Evolutionary conservation across 108 stramenopile genomes (phyloP), one percentile per base, ranked within the genome.

Genomic region (Pseudonitzschia multiseries): DNA sequence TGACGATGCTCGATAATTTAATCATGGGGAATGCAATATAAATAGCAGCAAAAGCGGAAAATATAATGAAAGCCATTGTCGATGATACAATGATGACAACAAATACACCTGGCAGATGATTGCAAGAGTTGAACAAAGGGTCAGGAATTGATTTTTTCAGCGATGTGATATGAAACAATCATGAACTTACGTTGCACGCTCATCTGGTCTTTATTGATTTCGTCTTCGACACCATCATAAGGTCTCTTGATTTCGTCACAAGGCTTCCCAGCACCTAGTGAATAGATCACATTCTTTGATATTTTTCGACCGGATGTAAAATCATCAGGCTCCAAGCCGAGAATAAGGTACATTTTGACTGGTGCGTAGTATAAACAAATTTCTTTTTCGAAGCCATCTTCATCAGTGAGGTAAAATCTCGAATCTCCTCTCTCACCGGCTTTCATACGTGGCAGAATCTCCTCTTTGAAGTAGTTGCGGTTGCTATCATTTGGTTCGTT

Each of bases 301-400:
- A 17, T 40, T 21, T 67, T 26, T 15, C 77, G 76, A 32, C 79
- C 79, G 21, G 62, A 27, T 9, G 72, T 18, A 27, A 78, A 78
- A 46, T 80, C 68, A 32, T 62, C 66, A n/a, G 68, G 59, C 43
- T 84, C 44, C 14, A 75, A 28, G 10, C 75, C 29, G 13, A 28
- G 24, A 56, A 65, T 40, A 31, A 60, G 32, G 26, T 50, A 48
- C 15, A 70, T 53, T 40, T 18, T 42, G 8, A 81, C 79, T 0
- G 83, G 83, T 41, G 76, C 77, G 62, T 64, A 84, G 2, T 73
- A 54, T 24, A 84, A 66, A 29, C 54, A 64, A 29, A 77, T 26
- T 27, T 27, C n/a, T 43, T 78, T 79, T 48, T 73, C 42, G 15
- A 28, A 22, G 24, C 69, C 75, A 32, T 60, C 52, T 20, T 50